phyloP scores from a whole-genome alignment of 2,329 filamentous ascomycete genomes.

The Monilinia vaccinii-corymbosi region DNA sequence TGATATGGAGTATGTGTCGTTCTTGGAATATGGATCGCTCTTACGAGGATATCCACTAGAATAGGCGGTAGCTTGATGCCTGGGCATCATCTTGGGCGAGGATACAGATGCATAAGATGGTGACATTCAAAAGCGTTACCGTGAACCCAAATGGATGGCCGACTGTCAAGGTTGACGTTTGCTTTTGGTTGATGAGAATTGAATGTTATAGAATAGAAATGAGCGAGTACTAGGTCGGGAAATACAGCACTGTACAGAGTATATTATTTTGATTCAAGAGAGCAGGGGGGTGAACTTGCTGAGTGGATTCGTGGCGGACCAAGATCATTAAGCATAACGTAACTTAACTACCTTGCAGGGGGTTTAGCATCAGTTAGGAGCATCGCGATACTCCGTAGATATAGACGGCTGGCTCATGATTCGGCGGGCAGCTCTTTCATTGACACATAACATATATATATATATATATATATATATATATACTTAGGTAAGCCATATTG shows the following conservation, averaged over 20 bases:
- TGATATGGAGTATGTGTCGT: slow-evolving; percentile 76
- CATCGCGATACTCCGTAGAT: too few species aligned
- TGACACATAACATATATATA: too few species aligned
- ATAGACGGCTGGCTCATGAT: too few species aligned
- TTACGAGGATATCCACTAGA: slow-evolving; percentile 74
- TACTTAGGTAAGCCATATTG: too few species aligned
- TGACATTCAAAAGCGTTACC: slow-evolving; percentile 39
- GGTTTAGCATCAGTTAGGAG: too few species aligned
- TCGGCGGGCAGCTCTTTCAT: too few species aligned
- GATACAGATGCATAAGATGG: slow-evolving; percentile 42
- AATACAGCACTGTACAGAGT: neutral
- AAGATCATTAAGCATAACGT: slow-evolving; percentile 2
- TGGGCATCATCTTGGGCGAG: slow-evolving; percentile 65
- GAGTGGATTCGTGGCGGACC: slow-evolving; percentile 6
- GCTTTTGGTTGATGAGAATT: slow-evolving; percentile 2
- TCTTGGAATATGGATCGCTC: slow-evolving; percentile 59
- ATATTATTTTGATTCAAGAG: neutral
- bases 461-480: too few species aligned
- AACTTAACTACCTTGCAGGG: neutral
- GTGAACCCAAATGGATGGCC: slow-evolving; percentile 7
- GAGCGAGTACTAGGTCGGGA: too few species aligned
- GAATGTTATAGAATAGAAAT: neutral
- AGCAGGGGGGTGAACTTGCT: slow-evolving; percentile 4
- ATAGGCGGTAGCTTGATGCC: slow-evolving; percentile 67
- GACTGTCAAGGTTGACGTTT: neutral